Percentiles rank a stretch among this genome's conserved stretches.
These are phyloP conservation scores for Rhodotorula sp. DNA, from an alignment of 1,284 basidiomycete genomes.

Conservation along the genomic window DNA sequence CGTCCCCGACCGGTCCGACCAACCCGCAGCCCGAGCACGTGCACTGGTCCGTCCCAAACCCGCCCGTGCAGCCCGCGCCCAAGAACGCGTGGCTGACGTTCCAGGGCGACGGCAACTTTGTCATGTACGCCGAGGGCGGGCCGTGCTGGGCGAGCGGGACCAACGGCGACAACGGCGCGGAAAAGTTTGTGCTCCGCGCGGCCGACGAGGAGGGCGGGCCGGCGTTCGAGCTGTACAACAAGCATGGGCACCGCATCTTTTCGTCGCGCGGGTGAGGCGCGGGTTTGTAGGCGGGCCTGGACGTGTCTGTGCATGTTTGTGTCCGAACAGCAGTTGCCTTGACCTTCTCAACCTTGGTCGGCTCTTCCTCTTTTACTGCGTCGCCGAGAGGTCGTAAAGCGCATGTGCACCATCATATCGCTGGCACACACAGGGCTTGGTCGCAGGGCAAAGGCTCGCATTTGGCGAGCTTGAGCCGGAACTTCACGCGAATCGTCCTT, in stretches of 20 bases:
- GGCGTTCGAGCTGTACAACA: conserved; percentile 23
- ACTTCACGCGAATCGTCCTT: no score
- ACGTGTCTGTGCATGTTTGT: no score
- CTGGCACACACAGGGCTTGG: no score
- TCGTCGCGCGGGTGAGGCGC: background rate
- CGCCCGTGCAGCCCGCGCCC: conserved; percentile 9
- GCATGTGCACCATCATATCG: no score
- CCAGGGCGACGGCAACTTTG: conserved; percentile 44
- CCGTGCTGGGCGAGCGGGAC: conserved; percentile 43
- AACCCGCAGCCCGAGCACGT: conserved; percentile 25
- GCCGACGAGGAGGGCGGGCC: conserved; percentile 31
- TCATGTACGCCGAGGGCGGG: conserved; percentile 35
- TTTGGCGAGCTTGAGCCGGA: no score
- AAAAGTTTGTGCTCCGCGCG: conserved; percentile 21
- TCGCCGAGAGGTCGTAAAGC: no score
- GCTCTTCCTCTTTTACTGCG: no score
- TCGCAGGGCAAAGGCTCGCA: no score
- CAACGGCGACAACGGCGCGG: conserved; percentile 26
- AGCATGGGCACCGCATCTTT: conserved; percentile 7
- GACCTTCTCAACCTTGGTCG: no score
- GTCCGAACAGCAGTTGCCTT: no score
- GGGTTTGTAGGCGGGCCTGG: background rate
- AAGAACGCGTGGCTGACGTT: conserved; percentile 22
- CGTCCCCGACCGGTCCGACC: conserved; percentile 36
- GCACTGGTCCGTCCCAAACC: conserved; percentile 36